Percentiles rank a stretch among this genome's conserved stretches.
Evolutionary conservation across 2,329 filamentous ascomycete genomes (phyloP).

Genomic region (Tolypocladium tropicale): DNA sequence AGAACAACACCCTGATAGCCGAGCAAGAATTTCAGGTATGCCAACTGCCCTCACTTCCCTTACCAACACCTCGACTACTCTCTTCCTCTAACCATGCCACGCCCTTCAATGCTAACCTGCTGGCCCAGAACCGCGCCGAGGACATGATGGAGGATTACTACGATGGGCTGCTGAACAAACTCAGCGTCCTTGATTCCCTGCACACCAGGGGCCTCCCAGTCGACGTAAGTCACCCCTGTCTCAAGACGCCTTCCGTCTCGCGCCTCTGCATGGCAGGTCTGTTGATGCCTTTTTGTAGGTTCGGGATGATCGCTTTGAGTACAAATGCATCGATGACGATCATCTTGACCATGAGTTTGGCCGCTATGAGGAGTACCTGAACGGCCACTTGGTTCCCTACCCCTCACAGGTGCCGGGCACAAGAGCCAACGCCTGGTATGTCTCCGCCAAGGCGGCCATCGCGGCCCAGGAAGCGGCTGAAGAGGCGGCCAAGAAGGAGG

Average conservation of each 20-base stretch:
- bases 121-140: slow-evolving; percentile 24
- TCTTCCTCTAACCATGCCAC: background rate
- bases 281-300: slow-evolving; percentile 17
- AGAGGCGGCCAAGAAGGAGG: slow-evolving; percentile 17
- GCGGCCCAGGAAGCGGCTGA: slow-evolving; percentile 15
- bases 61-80: background rate
- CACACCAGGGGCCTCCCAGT: slow-evolving; percentile 32
- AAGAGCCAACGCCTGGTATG: slow-evolving; percentile 18
- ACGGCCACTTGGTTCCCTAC: slow-evolving; percentile 34
- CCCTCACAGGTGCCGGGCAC: slow-evolving; percentile 31
- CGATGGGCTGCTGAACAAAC: slow-evolving; percentile 34
- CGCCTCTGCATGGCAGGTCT: background rate
- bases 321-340: slow-evolving; percentile 32
- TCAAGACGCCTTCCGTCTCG: slow-evolving; percentile 7
- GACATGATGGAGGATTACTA: slow-evolving; percentile 30
- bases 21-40: background rate
- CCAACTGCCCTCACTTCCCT: background rate
- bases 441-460: slow-evolving; percentile 22
- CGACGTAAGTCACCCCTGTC: slow-evolving; percentile 30
- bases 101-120: slow-evolving; percentile 2
- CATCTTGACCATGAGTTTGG: slow-evolving; percentile 32
- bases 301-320: slow-evolving; percentile 33
- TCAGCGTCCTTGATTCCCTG: slow-evolving; percentile 34
- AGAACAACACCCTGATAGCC: background rate
- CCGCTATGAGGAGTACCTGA: slow-evolving; percentile 28